These are phyloP conservation scores for Zygoascus sp. DNA, from an alignment of 1,139 yeast species.

Conservation along the genomic window DNA sequence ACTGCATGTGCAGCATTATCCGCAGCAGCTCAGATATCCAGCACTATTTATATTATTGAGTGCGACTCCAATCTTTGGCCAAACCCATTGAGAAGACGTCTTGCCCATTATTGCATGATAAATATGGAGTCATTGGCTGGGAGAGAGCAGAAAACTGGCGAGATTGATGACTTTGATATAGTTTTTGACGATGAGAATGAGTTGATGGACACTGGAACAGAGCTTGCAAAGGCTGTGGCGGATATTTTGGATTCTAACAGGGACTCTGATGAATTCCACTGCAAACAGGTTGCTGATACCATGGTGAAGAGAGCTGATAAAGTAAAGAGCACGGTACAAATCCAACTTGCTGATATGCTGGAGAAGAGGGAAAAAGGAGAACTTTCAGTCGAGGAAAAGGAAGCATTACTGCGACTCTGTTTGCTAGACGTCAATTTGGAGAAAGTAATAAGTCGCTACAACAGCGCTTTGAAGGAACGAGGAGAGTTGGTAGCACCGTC, in stretches of 20 bases:
- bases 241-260: conserved; percentile 26
- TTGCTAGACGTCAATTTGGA: conserved; percentile 33
- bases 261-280: conserved; percentile 17
- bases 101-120: conserved; percentile 76
- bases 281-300: conserved; percentile 24
- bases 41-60: conserved; percentile 63
- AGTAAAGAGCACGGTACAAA: conserved; percentile 29
- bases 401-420: conserved; percentile 31
- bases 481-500: neutral
- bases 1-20: conserved; percentile 65
- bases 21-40: conserved; percentile 63
- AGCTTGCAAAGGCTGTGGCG: conserved; percentile 30
- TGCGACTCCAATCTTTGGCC: conserved; percentile 65
- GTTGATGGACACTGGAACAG: conserved; percentile 28
- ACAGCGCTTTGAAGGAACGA: conserved; percentile 12
- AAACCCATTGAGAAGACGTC: conserved; percentile 67
- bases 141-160: conserved; percentile 34
- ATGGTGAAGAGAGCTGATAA: conserved; percentile 28
- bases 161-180: conserved; percentile 30
- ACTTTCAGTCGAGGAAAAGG: conserved; percentile 25
- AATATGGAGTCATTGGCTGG: conserved; percentile 56
- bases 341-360: conserved; percentile 28
- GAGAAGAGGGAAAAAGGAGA: conserved; percentile 20
- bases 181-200: conserved; percentile 24
- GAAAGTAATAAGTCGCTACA: conserved; percentile 28